Base-by-base conservation (phyloP, 177 flowering plant genomes). In the Vitis hybrid region DNA sequence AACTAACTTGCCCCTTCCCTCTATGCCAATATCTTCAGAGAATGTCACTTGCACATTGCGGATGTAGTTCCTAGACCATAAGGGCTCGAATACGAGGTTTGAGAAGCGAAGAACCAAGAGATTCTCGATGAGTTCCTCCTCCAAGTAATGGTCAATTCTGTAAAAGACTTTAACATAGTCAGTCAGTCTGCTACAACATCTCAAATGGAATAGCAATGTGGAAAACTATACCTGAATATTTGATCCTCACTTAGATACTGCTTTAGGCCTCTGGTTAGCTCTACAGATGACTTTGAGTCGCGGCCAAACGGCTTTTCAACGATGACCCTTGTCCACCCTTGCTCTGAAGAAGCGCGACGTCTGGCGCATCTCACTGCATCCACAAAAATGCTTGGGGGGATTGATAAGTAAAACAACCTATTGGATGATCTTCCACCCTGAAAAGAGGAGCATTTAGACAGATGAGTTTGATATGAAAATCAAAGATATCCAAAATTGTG, bases 81-180 rank as follows among this genome's bases (percentile, higher is more conserved):
- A 52, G 50, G 80, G 80, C 74, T 73, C 77, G 51, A 77, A 77
- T 21, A 77, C 69, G 20, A 77, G 74, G 66, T 77, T 77, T 50
- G 80, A 69, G 67, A 77, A 77, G 14, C 80, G 76, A 61, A 77
- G 76, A 46, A 69, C 80, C 13, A 59, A 53, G 21, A 77, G 49
- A 30, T 73, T 77, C 49, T 73, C 80, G 5, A 77, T 64, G 11
- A 77, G 76, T 68, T 77, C 80, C 67, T 70, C 61, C 1, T 74
- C 80, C 64, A 77, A 58, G 71, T 67, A 67, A 60, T 77, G 80
- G 58, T 77, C 80, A 70, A 77, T 77, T 61, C 77, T 74, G 70
- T 12, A 56, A 15, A 48, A 24, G 27, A 0, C 27, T 24, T 24
- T 24, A 24, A 2, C 27, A 24, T 24, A 24, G 27, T 24, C 27